Evolutionary conservation across 225 moss, liverwort and hornwort species (phyloP).

Genomic region (Sphagnum tenellum): DNA sequence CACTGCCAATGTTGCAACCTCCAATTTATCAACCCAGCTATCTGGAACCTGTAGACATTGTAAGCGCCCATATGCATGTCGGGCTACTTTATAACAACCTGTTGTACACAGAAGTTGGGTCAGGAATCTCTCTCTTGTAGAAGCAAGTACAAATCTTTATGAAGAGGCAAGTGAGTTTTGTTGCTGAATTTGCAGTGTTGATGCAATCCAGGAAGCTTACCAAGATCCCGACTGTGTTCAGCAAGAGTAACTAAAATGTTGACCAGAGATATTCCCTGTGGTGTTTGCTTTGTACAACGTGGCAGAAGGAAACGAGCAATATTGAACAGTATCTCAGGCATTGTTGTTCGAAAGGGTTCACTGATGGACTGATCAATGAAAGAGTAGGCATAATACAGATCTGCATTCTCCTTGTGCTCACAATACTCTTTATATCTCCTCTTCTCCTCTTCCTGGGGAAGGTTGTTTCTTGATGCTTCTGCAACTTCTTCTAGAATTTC

Average conservation of each 20-base stretch:
- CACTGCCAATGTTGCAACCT: constrained; percentile 64
- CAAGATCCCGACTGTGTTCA: constrained; percentile 81
- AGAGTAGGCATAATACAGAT: constrained; percentile 82
- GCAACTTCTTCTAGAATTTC: constrained; percentile 37
- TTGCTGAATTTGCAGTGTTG: too few species aligned
- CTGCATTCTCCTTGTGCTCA: constrained; percentile 31
- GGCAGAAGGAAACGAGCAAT: constrained; percentile 65
- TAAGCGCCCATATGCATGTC: constrained; percentile 65
- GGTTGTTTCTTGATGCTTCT: constrained; percentile 17
- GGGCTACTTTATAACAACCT: constrained; percentile 80
- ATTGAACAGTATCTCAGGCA: constrained; percentile 75
- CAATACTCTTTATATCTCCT: constrained; percentile 25
- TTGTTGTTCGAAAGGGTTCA: constrained; percentile 81
- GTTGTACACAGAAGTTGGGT: neutral
- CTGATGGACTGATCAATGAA: constrained; percentile 73
- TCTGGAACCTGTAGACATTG: constrained; percentile 66
- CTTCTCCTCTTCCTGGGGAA: constrained; percentile 20
- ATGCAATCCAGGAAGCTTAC: constrained; percentile 28
- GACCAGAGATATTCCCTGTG: constrained; percentile 61
- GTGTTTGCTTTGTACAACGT: constrained; percentile 42
- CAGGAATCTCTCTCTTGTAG: too few species aligned
- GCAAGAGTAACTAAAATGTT: constrained; percentile 85
- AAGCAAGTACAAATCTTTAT: too few species aligned
- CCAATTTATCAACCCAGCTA: constrained; percentile 74
- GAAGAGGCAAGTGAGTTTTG: too few species aligned